Evolutionary conservation across 1,284 basidiomycete genomes (phyloP).

Genomic region (Volvariella surrecta): DNA sequence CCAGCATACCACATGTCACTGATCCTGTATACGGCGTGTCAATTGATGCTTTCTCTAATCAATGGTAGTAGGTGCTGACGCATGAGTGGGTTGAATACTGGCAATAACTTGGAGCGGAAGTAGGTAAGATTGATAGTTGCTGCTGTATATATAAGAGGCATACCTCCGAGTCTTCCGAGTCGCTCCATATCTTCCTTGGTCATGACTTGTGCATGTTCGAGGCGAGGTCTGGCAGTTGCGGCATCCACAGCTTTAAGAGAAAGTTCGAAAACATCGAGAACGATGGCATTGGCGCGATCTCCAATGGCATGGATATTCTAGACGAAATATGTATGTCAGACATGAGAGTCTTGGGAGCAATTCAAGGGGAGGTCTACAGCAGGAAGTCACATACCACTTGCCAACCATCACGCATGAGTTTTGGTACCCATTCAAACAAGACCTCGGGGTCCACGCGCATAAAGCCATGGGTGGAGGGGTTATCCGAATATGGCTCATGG

Average conservation of each 20-base stretch:
- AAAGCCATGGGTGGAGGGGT: slow-evolving; percentile 68
- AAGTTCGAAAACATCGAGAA: slow-evolving; percentile 76
- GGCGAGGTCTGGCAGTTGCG: slow-evolving; percentile 62
- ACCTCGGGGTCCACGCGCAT: slow-evolving; percentile 63
- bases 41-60: neutral
- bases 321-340: slow-evolving; percentile 1
- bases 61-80: slow-evolving; percentile 32
- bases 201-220: slow-evolving; percentile 90
- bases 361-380: no score
- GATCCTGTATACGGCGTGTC: slow-evolving; percentile 32
- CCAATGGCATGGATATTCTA: slow-evolving; percentile 90
- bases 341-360: neutral
- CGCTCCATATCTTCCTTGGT: slow-evolving; percentile 63
- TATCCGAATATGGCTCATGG: slow-evolving; percentile 76
- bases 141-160: slow-evolving; percentile 14
- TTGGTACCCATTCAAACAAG: slow-evolving; percentile 55
- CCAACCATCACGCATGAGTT: slow-evolving; percentile 71
- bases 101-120: slow-evolving; percentile 45
- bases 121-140: neutral
- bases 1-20: slow-evolving; percentile 90
- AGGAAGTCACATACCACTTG: slow-evolving; percentile 46
- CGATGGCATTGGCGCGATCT: slow-evolving; percentile 81
- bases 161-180: slow-evolving; percentile 71
- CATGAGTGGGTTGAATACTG: slow-evolving; percentile 87
- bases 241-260: slow-evolving; percentile 52